Evolutionary conservation across 106 monocot species (phyloP), one percentile per base, ranked within the genome.

Genomic region (Chionographis japonica): DNA sequence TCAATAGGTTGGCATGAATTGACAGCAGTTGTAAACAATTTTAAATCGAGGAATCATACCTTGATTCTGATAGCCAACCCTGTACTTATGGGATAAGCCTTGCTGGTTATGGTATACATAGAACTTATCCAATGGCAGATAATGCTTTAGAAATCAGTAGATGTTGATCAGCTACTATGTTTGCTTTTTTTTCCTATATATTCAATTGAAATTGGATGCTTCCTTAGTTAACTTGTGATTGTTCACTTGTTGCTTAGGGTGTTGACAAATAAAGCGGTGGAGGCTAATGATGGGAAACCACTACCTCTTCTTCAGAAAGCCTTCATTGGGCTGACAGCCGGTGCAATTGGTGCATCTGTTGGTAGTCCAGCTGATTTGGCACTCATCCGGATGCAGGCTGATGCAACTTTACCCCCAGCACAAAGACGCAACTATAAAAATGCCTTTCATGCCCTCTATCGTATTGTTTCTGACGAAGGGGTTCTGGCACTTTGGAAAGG

Each of bases 281-380:
- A 87, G 67, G 87, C 86, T 52, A 94, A 94, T 77, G 90, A 87
- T 50, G 94, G 90, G 15, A 94, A 94, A 70, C 87, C 87, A 4
- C 62, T 90, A 43, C 90, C 90, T 8, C 75, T 94, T 37, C 64
- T 87, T 63, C 90, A 94, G 78, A 94, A 94, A 69, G 94, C 94
- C 58, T 19, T 70, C 54, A 90, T 87, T 59, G 90, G 94, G 39
- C 78, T 94, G 37, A 90, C 94, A 42, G 94, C 90, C 66, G 94
- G 94, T 43, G 90, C 94, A 63, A 94, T 87, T 74, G 94, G 90
- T 60, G 80, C 94, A 36, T 65, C 67, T 73, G 71, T 94, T 41
- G 94, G 94, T 10, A 94, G 77, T 65, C 94, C 94, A 60, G 90
- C 94, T 72, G 90, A 94, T 83, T 71, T 94, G 71, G 90, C 90